phyloP scores from a whole-genome alignment of 345 rosid genomes.

The Citrus maxima region DNA sequence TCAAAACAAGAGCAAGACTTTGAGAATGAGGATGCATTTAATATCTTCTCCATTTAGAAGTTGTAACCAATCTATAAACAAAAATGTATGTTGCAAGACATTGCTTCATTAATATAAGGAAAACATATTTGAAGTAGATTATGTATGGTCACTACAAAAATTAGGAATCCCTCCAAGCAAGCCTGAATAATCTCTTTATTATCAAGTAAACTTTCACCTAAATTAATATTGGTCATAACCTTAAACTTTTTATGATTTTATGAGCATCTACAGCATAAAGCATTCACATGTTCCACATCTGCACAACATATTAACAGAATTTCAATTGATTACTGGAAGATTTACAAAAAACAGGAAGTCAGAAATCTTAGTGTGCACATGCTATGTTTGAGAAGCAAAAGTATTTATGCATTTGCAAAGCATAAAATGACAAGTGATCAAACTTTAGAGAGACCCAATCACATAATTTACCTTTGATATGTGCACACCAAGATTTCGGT shows the following conservation, averaged over 20 bases:
- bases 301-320: not conserved
- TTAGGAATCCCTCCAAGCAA: not conserved
- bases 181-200: not conserved
- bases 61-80: not conserved
- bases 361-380: not conserved
- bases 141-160: not conserved
- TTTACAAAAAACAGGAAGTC: not conserved
- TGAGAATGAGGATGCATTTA: conserved; percentile 2
- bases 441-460: not conserved
- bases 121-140: not conserved
- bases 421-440: not conserved
- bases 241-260: not conserved
- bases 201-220: not conserved
- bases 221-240: not conserved
- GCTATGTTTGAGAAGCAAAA: not conserved
- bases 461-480: conserved; percentile 72
- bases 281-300: not conserved
- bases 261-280: not conserved
- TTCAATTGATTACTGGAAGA: not conserved
- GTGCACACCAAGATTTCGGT: conserved; percentile 98
- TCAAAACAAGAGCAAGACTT: conserved; percentile 12
- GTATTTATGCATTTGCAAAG: not conserved
- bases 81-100: not conserved
- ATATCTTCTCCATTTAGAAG: not conserved
- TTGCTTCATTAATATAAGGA: not conserved